phyloP scores from a whole-genome alignment of 2,329 filamentous ascomycete genomes.

The Thelonectria rubi region DNA sequence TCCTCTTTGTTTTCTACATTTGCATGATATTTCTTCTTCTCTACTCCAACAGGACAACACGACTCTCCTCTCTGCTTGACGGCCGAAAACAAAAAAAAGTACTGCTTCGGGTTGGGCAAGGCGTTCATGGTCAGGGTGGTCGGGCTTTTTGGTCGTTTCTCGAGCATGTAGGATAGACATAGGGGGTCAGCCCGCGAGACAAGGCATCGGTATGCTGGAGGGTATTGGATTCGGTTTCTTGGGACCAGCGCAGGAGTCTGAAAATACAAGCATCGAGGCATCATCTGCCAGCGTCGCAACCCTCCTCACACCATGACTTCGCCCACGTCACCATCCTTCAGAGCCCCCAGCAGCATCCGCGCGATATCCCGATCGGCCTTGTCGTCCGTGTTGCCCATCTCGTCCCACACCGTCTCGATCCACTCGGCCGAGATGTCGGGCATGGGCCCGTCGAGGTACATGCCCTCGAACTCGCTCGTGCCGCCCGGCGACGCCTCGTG shows the following conservation, averaged over 20 bases:
- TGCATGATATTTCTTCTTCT: too few species aligned
- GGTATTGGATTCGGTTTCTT: not conserved
- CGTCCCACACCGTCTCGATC: conserved; percentile 51
- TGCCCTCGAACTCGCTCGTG: conserved; percentile 37
- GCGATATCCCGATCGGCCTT: conserved; percentile 51
- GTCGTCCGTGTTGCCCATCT: conserved; percentile 42
- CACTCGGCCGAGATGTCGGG: conserved; percentile 45
- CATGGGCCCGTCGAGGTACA: conserved; percentile 44
- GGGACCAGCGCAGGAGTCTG: not conserved
- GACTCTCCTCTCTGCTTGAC: not conserved
- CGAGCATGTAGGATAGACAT: not conserved
- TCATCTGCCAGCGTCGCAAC: not conserved
- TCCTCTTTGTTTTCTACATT: too few species aligned
- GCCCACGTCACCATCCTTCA: conserved; percentile 44
- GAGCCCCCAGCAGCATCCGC: conserved; percentile 49
- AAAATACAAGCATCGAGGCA: not conserved
- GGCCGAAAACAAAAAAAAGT: not conserved
- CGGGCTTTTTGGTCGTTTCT: not conserved
- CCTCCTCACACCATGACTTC: conserved; percentile 24
- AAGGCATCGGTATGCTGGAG: not conserved
- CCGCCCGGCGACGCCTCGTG: conserved; percentile 38
- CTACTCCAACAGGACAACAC: not conserved
- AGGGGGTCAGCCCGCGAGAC: too few species aligned
- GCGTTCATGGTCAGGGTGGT: not conserved
- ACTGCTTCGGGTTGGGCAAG: not conserved